These are phyloP conservation scores for Nemania sp. DNA, from an alignment of 2,329 filamentous ascomycete genomes.

Conservation along the genomic window DNA sequence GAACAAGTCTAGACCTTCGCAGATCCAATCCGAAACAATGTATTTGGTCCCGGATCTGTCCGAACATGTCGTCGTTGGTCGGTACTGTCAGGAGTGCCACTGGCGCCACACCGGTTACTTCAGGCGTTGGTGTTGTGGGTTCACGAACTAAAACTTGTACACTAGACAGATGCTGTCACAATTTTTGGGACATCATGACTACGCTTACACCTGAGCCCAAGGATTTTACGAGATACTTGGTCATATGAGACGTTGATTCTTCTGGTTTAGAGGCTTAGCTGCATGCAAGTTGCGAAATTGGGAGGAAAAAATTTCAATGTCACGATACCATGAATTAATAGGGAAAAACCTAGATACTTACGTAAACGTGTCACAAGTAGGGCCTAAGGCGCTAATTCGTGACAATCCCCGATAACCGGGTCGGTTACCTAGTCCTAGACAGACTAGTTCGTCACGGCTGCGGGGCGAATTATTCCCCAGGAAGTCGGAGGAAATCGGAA, in stretches of 20 bases:
- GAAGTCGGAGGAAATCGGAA: conserved; percentile 41
- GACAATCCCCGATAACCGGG: conserved; percentile 26
- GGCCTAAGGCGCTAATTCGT: conserved; percentile 20
- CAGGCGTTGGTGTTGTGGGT: not conserved
- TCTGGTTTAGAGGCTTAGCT: not conserved
- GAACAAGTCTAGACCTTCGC: conserved; percentile 20
- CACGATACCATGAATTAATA: conserved; percentile 33
- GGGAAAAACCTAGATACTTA: conserved; percentile 12
- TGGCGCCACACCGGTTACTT: conserved; percentile 12
- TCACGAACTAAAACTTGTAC: not conserved
- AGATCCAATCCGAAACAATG: conserved; percentile 7
- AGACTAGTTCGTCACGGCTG: not conserved
- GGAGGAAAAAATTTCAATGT: conserved; percentile 27
- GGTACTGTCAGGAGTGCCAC: conserved; percentile 13
- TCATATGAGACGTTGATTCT: conserved; percentile 19
- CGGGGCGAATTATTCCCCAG: conserved; percentile 34
- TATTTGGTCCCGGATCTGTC: conserved; percentile 29
- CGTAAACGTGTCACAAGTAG: conserved; percentile 19
- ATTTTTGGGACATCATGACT: conserved; percentile 14
- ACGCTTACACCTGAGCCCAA: not conserved
- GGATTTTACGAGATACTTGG: conserved; percentile 18
- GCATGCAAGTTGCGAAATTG: not conserved
- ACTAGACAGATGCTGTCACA: not conserved
- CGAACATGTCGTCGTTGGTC: conserved; percentile 22
- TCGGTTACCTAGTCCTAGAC: conserved; percentile 14